Conservation (phyloP, 23 red algal species). For the Agarophyton chilense region DNA sequence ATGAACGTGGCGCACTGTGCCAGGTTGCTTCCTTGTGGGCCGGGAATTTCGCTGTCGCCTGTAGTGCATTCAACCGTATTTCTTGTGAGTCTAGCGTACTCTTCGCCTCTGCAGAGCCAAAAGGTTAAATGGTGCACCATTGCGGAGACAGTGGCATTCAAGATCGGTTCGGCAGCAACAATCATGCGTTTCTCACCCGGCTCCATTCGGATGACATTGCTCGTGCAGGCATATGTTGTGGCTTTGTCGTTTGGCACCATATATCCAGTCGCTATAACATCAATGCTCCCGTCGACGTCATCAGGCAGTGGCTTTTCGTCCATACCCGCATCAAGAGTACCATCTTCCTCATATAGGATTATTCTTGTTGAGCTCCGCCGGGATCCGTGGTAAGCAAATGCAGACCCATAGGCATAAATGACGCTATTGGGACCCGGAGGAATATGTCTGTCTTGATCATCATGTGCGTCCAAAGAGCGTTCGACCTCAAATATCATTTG, state of each 20-base stretch:
- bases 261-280: constrained; percentile 28
- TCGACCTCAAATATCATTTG: constrained; percentile 49
- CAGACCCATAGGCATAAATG: constrained; percentile 54
- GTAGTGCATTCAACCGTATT: constrained; percentile 17
- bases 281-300: constrained; percentile 41
- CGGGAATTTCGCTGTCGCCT: neutral
- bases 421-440: constrained; percentile 33
- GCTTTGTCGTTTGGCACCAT: constrained; percentile 20
- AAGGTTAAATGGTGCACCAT: constrained; percentile 75
- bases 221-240: constrained; percentile 69
- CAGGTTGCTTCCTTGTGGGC: constrained; percentile 1
- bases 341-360: constrained; percentile 32
- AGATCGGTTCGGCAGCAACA: constrained; percentile 61
- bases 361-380: constrained; percentile 12
- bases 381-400: constrained; percentile 45
- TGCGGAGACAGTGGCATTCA: constrained; percentile 25
- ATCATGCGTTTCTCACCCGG: constrained; percentile 48
- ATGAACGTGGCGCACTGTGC: constrained; percentile 33
- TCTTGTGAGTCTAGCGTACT: constrained; percentile 4
- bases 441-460: constrained; percentile 52
- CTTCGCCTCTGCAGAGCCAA: constrained; percentile 40
- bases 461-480: constrained; percentile 45
- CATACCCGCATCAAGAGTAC: neutral
- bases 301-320: constrained; percentile 18
- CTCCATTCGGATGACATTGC: neutral